A percentile compares a stretch with the other conserved stretches of the same genome.
These are phyloP conservation scores for Lachnellula cervina DNA, from an alignment of 2,329 filamentous ascomycete species.

Conservation along the genomic window DNA sequence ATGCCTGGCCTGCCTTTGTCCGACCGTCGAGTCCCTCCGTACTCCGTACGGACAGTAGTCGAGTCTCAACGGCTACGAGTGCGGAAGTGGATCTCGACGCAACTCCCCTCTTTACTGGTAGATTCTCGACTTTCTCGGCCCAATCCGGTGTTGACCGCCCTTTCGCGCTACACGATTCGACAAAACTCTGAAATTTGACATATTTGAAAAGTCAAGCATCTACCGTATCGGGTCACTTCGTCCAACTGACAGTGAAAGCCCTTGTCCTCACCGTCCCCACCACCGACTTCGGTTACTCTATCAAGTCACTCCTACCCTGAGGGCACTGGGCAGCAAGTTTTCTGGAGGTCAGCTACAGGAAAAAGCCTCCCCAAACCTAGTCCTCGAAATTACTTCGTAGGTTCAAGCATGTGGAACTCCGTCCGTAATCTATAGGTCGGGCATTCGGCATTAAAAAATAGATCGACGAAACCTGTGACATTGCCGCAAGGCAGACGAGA, in stretches of 20 bases:
- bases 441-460: conserved; percentile 9
- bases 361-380: neutral
- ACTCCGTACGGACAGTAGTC: neutral
- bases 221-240: conserved; percentile 8
- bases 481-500: conserved; percentile 10
- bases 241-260: conserved; percentile 7
- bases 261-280: conserved; percentile 5
- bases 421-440: neutral
- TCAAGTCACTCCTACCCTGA: neutral
- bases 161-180: conserved; percentile 26
- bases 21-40: neutral
- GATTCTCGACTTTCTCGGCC: conserved; percentile 10
- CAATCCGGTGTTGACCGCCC: conserved; percentile 31
- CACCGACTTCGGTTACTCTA: conserved; percentile 8
- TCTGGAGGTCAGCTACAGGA: neutral
- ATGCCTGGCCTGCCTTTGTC: conserved; percentile 11
- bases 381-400: conserved; percentile 6
- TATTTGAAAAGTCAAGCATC: conserved; percentile 11
- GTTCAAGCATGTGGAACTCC: conserved; percentile 1
- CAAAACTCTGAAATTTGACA: conserved; percentile 18
- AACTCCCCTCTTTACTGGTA: conserved; percentile 10
- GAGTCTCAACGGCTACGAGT: neutral
- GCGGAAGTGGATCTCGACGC: neutral
- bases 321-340: neutral
- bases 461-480: conserved; percentile 8